Conservation (phyloP, 108 stramenopile species). For the Skeletonema tropicum region DNA sequence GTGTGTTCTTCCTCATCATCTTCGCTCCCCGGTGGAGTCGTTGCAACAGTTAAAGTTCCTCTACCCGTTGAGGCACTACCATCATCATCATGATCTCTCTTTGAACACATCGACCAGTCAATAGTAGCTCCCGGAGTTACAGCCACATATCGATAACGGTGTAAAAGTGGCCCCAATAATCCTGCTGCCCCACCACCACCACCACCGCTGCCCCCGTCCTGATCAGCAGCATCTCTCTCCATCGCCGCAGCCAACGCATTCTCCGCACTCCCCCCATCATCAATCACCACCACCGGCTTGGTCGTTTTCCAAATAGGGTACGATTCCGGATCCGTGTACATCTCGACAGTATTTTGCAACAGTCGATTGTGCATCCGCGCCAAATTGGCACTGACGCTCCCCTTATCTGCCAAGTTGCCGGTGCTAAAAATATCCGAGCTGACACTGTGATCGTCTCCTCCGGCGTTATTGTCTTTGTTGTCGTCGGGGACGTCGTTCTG, state of each 20-base stretch:
- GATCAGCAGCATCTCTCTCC: conserved; percentile 14
- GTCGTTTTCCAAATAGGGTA: conserved; percentile 89
- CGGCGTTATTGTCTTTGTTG: neutral
- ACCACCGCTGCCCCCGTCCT: neutral
- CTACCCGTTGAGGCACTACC: conserved; percentile 27
- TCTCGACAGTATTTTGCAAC: conserved; percentile 67
- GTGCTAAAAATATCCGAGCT: neutral
- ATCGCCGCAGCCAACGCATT: conserved; percentile 30
- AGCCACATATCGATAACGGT: conserved; percentile 87
- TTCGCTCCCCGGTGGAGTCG: conserved; percentile 36
- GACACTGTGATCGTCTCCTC: conserved; percentile 27
- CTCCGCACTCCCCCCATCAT: conserved; percentile 22
- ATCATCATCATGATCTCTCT: conserved; percentile 29
- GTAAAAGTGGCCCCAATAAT: conserved; percentile 48
- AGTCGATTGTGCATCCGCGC: conserved; percentile 36
- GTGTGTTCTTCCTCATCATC: conserved; percentile 42
- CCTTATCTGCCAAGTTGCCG: conserved; percentile 10
- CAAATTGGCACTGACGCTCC: conserved; percentile 6
- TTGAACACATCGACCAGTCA: conserved; percentile 29
- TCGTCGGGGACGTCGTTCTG: conserved; percentile 26
- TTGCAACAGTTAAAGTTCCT: conserved; percentile 39
- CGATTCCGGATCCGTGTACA: conserved; percentile 85
- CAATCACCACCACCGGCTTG: conserved; percentile 77
- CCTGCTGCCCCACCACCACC: neutral
- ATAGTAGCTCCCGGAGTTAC: conserved; percentile 80